Percentiles rank a stretch among this genome's conserved stretches.
phyloP scores from a whole-genome alignment of 106 monocot genomes.

The Posidonia australis region DNA sequence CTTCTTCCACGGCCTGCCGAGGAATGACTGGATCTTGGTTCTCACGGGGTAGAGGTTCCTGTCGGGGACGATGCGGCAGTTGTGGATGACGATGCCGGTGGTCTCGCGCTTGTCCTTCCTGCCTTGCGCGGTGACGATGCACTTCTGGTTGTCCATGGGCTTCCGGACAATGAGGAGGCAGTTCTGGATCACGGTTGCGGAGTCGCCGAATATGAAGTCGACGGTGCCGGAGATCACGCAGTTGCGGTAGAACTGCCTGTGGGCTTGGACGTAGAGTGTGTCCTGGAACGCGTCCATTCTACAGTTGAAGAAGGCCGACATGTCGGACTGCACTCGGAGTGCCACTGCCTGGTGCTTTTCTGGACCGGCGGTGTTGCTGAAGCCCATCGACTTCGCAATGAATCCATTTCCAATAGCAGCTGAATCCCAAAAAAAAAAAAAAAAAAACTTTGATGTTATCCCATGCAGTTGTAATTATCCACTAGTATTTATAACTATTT shows the following conservation, averaged over 20 bases:
- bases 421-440: too few relatives aligned
- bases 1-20: conserved; percentile 24
- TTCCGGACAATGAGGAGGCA: conserved; percentile 29
- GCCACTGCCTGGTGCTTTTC: conserved; percentile 79
- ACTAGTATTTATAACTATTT: background rate
- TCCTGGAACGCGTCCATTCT: conserved; percentile 29
- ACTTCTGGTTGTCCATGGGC: conserved; percentile 37
- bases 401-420: conserved; percentile 22
- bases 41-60: conserved; percentile 3
- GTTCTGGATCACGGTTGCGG: conserved; percentile 26
- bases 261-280: conserved; percentile 27
- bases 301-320: conserved; percentile 33
- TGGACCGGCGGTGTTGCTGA: conserved; percentile 65
- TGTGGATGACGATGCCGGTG: conserved; percentile 27
- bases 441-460: too few relatives aligned
- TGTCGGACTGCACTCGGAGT: conserved; percentile 39
- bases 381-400: conserved; percentile 24
- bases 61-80: conserved; percentile 27
- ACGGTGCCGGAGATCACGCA: conserved; percentile 31
- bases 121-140: conserved; percentile 31
- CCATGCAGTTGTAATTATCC: too few relatives aligned
- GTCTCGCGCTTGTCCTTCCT: conserved; percentile 13
- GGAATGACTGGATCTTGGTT: conserved; percentile 15
- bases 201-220: conserved; percentile 30
- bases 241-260: conserved; percentile 30